Evolutionary conservation across 768 basidiomycete species (phyloP).

Genomic region (Auriscalpium vulgare): DNA sequence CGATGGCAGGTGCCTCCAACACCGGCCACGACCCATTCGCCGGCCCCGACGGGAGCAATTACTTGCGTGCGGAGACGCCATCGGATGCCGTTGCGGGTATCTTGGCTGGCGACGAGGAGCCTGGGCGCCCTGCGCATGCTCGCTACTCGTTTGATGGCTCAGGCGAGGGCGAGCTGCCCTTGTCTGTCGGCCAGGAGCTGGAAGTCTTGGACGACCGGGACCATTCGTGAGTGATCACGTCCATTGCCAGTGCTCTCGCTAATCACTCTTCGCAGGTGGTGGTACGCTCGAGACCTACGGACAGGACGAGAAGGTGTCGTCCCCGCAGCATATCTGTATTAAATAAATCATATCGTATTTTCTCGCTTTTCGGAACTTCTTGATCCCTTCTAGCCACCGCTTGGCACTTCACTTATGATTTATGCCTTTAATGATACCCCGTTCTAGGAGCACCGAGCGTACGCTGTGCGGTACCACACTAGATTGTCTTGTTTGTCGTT

Average conservation of each 20-base stretch:
- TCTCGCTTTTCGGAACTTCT: constrained; percentile 1
- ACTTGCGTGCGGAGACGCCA: constrained; percentile 73
- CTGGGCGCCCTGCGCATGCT: constrained; percentile 68
- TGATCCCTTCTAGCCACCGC: neutral
- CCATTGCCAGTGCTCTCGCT: constrained; percentile 4
- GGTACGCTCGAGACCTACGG: constrained; percentile 79
- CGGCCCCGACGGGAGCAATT: constrained; percentile 66
- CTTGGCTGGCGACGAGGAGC: constrained; percentile 50
- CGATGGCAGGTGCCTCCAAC: constrained; percentile 22
- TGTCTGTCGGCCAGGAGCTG: constrained; percentile 62
- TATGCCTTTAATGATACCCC: constrained; percentile 15
- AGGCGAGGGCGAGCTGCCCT: constrained; percentile 70
- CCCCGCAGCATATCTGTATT: constrained; percentile 87
- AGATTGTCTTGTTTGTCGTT: constrained; percentile 12
- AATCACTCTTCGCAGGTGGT: constrained; percentile 55
- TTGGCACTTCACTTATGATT: constrained; percentile 4
- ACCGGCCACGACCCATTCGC: constrained; percentile 47
- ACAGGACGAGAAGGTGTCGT: constrained; percentile 85
- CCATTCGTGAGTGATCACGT: constrained; percentile 48
- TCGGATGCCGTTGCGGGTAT: constrained; percentile 61
- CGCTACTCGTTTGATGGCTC: constrained; percentile 76
- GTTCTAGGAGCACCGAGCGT: constrained; percentile 3
- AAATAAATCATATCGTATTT: constrained; percentile 23
- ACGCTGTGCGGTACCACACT: constrained; percentile 11
- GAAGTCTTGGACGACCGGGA: constrained; percentile 77